These are phyloP conservation scores for Uncinocarpus reesii DNA, from an alignment of 2,329 filamentous ascomycete genomes.

Conservation along the genomic window DNA sequence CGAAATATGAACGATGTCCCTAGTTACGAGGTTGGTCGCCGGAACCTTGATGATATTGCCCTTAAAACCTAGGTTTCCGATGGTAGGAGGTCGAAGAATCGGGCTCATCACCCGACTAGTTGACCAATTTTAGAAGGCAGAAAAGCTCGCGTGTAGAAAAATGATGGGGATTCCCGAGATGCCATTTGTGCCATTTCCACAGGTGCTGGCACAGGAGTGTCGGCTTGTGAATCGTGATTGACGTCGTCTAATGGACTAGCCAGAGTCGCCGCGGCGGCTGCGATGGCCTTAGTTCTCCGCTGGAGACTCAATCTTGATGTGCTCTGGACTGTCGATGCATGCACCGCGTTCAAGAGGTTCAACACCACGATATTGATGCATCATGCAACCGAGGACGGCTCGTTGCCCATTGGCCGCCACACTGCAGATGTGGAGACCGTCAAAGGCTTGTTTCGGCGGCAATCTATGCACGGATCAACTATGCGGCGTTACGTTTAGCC, in stretches of 20 bases:
- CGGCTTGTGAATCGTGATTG: constrained; percentile 10
- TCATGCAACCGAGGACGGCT: not conserved
- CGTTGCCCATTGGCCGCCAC: constrained; percentile 4
- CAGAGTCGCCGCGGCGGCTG: constrained; percentile 5
- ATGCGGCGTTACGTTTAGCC: constrained; percentile 1
- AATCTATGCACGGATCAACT: constrained; percentile 11
- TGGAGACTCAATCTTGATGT: constrained; percentile 8
- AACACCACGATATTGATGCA: constrained; percentile 11
- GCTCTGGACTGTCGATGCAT: not conserved
- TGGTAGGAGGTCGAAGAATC: constrained; percentile 65
- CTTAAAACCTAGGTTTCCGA: constrained; percentile 58
- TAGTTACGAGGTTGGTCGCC: constrained; percentile 58
- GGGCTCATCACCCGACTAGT: constrained; percentile 68
- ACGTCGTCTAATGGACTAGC: constrained; percentile 6
- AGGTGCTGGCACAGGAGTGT: constrained; percentile 11
- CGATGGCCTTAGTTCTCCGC: not conserved
- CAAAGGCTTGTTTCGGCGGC: constrained; percentile 6
- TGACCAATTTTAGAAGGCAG: constrained; percentile 64
- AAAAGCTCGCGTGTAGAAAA: constrained; percentile 58
- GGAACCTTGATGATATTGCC: constrained; percentile 43
- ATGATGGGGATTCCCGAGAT: constrained; percentile 39
- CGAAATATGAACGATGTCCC: constrained; percentile 59
- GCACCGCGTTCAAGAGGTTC: not conserved
- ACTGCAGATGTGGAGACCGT: not conserved
- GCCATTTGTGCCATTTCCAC: constrained; percentile 12